Conservation (phyloP, 371 early-diverging fungal genomes). For the Circinella minor region DNA sequence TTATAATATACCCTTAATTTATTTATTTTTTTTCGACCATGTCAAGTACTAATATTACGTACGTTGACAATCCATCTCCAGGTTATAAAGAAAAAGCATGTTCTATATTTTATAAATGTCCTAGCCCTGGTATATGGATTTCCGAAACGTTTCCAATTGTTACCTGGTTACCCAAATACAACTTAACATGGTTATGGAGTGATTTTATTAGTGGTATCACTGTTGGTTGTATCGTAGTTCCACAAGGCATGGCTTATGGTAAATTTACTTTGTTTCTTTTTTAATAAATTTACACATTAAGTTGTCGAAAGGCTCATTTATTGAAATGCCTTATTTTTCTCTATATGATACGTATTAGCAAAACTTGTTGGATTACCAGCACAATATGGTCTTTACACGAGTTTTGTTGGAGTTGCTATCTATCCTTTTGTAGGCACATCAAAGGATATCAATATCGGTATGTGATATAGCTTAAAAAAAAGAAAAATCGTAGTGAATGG, state of each 20-base stretch:
- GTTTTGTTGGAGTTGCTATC: constrained; percentile 77
- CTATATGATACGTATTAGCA: constrained; percentile 42
- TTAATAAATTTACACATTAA: background rate
- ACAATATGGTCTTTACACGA: constrained; percentile 88
- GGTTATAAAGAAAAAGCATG: background rate
- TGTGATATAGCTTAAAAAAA: background rate
- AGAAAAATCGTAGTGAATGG: too few species aligned
- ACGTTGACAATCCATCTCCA: constrained; percentile 9
- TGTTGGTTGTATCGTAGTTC: constrained; percentile 76
- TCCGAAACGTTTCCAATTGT: constrained; percentile 61
- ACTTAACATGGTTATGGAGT: constrained; percentile 68
- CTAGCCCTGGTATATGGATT: too few species aligned
- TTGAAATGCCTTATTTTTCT: background rate
- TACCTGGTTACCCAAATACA: constrained; percentile 75
- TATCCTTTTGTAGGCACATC: constrained; percentile 87
- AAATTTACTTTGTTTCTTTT: background rate
- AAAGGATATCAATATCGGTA: constrained; percentile 87
- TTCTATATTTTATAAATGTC: too few species aligned
- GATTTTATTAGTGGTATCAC: constrained; percentile 77
- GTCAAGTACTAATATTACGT: background rate
- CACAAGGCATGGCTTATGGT: constrained; percentile 85
- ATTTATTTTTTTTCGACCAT: background rate
- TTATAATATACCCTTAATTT: too few species aligned
- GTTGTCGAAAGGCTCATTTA: background rate
- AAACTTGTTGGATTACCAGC: constrained; percentile 84